Base-by-base conservation (phyloP, 257 asterid species). In the Apocynum venetum region DNA sequence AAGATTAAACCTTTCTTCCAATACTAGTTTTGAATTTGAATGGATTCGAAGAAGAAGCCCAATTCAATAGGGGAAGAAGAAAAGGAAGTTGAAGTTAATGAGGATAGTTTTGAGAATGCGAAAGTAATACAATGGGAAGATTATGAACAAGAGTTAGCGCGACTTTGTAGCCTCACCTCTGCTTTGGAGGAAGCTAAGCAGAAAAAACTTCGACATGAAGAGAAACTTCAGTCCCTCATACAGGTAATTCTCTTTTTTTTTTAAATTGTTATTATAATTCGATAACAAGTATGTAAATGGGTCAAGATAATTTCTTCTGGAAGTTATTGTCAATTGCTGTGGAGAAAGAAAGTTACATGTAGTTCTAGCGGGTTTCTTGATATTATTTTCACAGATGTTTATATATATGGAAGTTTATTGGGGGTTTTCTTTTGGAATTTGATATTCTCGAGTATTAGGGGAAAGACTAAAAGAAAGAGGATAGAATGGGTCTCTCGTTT, bases 101-200 rank as follows among this genome's bases (percentile, higher is more conserved):
- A 15, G 36, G 83, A 80, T 74, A 83, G 83, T 72, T 36, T 49
- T 73, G 88, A 85, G 59, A 78, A 75, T 25, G 85, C 76, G 70
- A 89, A 87, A 86, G 79, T 86, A 10, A 71, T 94, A 72, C 90
- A 92, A 77, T 94, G 97, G 97, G 97, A 92, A 87, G 97, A 94
- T 87, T 92, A 89, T 81, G 96, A 94, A 72, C 97, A 90, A 49
- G 98, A 92, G 83, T 80, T 94, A 76, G 97, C 83, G 49, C 93
- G 97, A 79, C 76, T 89, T 38, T 94, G 97, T 81, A 94, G 98
- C 61, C 89, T 94, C 79, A 85, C 93, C 48, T 91, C 92, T 65
- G 98, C 97, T 40, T 82, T 89, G 65, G 87, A 87, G 67, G 91
- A 94, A 83, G 88, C 94, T 47, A 92, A 83, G 82, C 71, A 83